Evolutionary conservation across 305 asterid genomes (phyloP).

Genomic region (Withania somnifera): DNA sequence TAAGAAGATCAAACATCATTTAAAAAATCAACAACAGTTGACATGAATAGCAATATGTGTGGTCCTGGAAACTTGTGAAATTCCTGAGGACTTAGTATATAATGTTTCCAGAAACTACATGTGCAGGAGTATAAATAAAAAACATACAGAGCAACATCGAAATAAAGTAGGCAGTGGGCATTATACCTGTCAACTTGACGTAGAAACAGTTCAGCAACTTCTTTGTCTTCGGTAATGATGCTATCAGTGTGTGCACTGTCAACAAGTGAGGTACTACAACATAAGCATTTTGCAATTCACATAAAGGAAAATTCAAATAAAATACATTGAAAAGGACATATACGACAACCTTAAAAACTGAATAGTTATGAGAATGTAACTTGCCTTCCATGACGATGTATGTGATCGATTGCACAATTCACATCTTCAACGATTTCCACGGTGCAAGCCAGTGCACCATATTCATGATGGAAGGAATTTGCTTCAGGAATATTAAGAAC

Average conservation of each 20-base stretch:
- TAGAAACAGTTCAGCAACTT: constrained; percentile 64
- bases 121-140: not conserved
- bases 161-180: not conserved
- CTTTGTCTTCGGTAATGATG: constrained; percentile 69
- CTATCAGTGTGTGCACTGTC: constrained; percentile 92
- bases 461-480: constrained; percentile 78
- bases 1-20: not conserved
- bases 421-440: constrained; percentile 93
- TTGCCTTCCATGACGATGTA: constrained; percentile 87
- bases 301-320: not conserved
- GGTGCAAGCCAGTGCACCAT: constrained; percentile 89
- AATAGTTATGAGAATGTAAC: constrained; percentile 7
- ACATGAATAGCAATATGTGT: not conserved
- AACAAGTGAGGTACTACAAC: constrained; percentile 1
- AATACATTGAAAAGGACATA: not conserved
- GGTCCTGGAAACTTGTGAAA: not conserved
- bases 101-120: not conserved
- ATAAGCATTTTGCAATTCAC: not conserved
- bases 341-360: not conserved
- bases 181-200: constrained; percentile 75
- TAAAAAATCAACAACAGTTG: not conserved
- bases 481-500: constrained; percentile 71
- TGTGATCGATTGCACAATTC: constrained; percentile 85
- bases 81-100: not conserved
- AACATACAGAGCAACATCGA: not conserved